These are phyloP conservation scores for Tolypocladium endophyticum DNA, from an alignment of 2,329 filamentous ascomycete species.

Conservation along the genomic window DNA sequence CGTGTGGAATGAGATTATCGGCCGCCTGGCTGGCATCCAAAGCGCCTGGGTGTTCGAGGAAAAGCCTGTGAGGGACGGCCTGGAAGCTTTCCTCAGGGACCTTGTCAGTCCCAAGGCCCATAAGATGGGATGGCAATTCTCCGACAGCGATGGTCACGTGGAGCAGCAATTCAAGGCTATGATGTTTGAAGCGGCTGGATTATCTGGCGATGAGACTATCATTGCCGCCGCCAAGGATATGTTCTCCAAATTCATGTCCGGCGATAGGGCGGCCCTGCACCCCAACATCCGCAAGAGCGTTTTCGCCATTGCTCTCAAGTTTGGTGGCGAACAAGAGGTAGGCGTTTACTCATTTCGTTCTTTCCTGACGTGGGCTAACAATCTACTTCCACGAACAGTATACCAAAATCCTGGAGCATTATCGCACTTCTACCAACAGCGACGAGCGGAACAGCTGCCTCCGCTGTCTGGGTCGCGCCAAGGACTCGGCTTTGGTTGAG, in stretches of 20 bases:
- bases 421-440: constrained; percentile 55
- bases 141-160: constrained; percentile 74
- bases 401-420: constrained; percentile 64
- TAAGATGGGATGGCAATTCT: constrained; percentile 80
- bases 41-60: constrained; percentile 77
- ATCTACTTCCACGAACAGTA: constrained; percentile 38
- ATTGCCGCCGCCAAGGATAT: constrained; percentile 77
- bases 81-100: constrained; percentile 74
- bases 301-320: constrained; percentile 72
- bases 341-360: constrained; percentile 7
- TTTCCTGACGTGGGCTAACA: constrained; percentile 8
- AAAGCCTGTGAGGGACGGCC: constrained; percentile 56
- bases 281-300: constrained; percentile 84
- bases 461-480: constrained; percentile 69
- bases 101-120: constrained; percentile 73
- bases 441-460: constrained; percentile 91
- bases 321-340: constrained; percentile 76
- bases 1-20: constrained; percentile 87
- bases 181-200: constrained; percentile 75
- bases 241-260: constrained; percentile 74
- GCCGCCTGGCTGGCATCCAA: constrained; percentile 68
- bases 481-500: constrained; percentile 69
- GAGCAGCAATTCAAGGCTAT: constrained; percentile 91
- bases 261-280: constrained; percentile 74
- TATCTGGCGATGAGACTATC: constrained; percentile 68